Percentiles rank a stretch among this genome's conserved stretches.
Evolutionary conservation across 805 yeast species (phyloP).

Genomic region (Candida ortonii): DNA sequence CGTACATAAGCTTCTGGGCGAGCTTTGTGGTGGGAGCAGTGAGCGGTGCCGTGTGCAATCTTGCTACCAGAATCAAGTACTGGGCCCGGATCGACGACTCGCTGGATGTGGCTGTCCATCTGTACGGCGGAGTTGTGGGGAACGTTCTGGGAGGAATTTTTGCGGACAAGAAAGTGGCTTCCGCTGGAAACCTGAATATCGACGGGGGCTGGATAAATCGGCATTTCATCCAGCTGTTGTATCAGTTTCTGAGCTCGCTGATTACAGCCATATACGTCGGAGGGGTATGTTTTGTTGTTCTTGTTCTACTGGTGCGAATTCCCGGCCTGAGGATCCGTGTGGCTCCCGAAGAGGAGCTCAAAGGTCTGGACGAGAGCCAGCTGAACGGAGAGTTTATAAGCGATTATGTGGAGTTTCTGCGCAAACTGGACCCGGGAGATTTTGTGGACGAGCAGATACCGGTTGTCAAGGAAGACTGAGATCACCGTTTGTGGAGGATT

Average conservation of each 20-base stretch:
- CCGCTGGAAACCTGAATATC: conserved; percentile 66
- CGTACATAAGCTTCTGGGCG: conserved; percentile 81
- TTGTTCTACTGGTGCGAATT: conserved; percentile 60
- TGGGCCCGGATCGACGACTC: conserved; percentile 79
- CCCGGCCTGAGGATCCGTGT: conserved; percentile 80
- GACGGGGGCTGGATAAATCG: conserved; percentile 87
- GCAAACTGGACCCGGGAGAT: conserved; percentile 53
- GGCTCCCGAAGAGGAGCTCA: conserved; percentile 65
- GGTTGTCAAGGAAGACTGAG: no score
- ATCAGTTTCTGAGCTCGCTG: conserved; percentile 48
- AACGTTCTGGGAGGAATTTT: conserved; percentile 76
- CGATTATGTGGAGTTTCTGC: conserved; percentile 86
- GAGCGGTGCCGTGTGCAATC: conserved; percentile 78
- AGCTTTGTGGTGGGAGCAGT: conserved; percentile 74
- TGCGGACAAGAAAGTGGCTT: conserved; percentile 69
- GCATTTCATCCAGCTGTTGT: conserved; percentile 80
- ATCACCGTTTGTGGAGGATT: no score
- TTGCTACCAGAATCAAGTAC: conserved; percentile 78
- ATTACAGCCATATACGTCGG: conserved; percentile 57
- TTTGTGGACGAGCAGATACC: conserved; percentile 14
- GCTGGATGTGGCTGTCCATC: conserved; percentile 92
- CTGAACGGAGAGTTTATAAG: conserved; percentile 83
- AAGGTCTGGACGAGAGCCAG: conserved; percentile 86
- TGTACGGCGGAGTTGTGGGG: conserved; percentile 85
- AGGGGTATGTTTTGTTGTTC: conserved; percentile 61